Evolutionary conservation across 2,329 filamentous ascomycete species (phyloP).

Genomic region (Diaporthe humulicola): DNA sequence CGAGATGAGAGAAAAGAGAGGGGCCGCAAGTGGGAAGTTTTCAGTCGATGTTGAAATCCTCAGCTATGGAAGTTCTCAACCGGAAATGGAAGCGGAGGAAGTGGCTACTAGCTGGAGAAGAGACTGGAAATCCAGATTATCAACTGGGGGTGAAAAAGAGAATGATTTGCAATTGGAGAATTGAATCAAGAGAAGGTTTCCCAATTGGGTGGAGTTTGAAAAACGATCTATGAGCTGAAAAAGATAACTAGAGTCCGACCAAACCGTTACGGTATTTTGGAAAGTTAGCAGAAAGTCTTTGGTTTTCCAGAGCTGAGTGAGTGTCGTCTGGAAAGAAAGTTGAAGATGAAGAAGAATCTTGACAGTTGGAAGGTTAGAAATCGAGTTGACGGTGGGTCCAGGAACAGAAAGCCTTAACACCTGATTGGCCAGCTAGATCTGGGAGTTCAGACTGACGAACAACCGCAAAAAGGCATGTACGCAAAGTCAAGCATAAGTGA

Average conservation of each 20-base stretch:
- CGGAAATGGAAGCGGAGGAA: background rate
- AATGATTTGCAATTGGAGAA: background rate
- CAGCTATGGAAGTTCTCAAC: background rate
- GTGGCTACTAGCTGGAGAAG: background rate
- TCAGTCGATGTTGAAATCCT: background rate
- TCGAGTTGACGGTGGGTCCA: background rate
- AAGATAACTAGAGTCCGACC: background rate
- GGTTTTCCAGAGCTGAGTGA: background rate
- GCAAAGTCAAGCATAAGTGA: background rate
- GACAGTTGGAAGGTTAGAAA: background rate
- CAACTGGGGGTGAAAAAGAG: background rate
- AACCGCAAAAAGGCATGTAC: too few species aligned
- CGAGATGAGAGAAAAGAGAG: background rate
- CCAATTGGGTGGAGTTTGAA: background rate
- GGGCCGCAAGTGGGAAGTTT: background rate
- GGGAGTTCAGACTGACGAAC: too few species aligned
- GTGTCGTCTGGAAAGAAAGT: background rate
- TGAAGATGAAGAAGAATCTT: background rate
- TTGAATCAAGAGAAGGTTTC: background rate
- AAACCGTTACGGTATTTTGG: background rate
- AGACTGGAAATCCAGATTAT: background rate
- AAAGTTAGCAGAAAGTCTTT: background rate
- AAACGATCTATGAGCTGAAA: too few species aligned
- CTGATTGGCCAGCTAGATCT: too few species aligned
- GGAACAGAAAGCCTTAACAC: background rate